A percentile compares a stretch with the other conserved stretches of the same genome.
phyloP scores from a whole-genome alignment of 495 filamentous ascomycete genomes.

The Aspergillus kassunensis region DNA sequence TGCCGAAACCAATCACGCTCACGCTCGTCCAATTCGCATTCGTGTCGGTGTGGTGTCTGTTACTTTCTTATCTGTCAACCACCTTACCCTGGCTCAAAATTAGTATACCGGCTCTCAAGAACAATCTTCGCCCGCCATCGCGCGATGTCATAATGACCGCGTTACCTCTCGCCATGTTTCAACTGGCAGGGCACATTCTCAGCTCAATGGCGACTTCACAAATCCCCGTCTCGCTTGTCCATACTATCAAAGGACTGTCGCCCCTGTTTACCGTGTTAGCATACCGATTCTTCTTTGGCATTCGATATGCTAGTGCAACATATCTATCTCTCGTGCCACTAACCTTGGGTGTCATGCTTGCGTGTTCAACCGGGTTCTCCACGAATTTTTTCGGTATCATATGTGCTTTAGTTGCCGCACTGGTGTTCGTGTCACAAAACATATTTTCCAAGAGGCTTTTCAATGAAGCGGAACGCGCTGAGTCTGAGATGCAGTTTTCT shows the following conservation, averaged over 20 bases:
- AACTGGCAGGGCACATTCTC: slow-evolving; percentile 88
- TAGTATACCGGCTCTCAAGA: slow-evolving; percentile 70
- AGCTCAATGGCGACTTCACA: slow-evolving; percentile 89
- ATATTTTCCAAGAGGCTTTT: slow-evolving; percentile 99
- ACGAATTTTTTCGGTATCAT: slow-evolving; percentile 85
- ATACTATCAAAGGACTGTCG: slow-evolving; percentile 99
- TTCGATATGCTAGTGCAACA: slow-evolving; percentile 81
- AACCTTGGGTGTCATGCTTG: slow-evolving; percentile 89
- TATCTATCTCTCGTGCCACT: slow-evolving; percentile 92
- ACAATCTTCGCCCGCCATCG: slow-evolving; percentile 76
- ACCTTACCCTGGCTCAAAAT: slow-evolving; percentile 63
- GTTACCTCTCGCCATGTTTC: slow-evolving; percentile 84
- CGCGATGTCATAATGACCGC: slow-evolving; percentile 82
- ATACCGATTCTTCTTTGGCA: slow-evolving; percentile 82
- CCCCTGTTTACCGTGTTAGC: slow-evolving; percentile 93
- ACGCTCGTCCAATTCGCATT: slow-evolving; percentile 95
- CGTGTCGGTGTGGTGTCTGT: slow-evolving; percentile 82
- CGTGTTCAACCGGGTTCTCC: slow-evolving; percentile 83
- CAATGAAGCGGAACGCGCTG: slow-evolving; percentile 82
- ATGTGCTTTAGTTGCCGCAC: slow-evolving; percentile 77
- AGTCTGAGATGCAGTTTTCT: slow-evolving; percentile 58
- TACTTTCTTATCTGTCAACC: slow-evolving; percentile 67
- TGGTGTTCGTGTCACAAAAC: slow-evolving; percentile 98
- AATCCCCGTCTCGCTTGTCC: slow-evolving; percentile 93
- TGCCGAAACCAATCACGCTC: slow-evolving; percentile 87